phyloP scores from a whole-genome alignment of 352 stramenopile genomes.

The Phytopythium oedochilum region DNA sequence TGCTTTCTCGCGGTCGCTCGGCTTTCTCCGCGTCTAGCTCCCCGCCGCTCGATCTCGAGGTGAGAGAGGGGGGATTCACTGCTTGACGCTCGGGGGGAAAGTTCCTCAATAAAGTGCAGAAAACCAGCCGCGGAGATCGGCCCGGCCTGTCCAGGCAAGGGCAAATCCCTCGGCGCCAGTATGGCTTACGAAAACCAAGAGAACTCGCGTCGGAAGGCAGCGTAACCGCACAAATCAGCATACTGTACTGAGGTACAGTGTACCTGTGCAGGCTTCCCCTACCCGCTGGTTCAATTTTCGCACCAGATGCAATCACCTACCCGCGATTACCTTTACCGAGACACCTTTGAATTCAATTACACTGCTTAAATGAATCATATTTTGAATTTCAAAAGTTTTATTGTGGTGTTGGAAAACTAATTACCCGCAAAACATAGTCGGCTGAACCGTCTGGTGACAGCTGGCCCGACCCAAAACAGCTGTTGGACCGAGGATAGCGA shows the following conservation, averaged over 20 bases:
- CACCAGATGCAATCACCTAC: slow-evolving; percentile 4
- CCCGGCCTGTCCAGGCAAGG: not conserved
- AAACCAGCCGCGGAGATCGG: not conserved
- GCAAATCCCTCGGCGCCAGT: not conserved
- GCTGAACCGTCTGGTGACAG: too few relatives aligned
- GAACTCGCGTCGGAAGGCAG: not conserved
- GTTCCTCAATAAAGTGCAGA: slow-evolving; percentile 18
- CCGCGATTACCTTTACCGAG: not conserved
- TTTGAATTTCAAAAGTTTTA: too few relatives aligned
- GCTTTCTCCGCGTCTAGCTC: not conserved
- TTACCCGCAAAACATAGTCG: not conserved
- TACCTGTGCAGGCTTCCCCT: not conserved
- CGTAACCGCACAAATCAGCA: not conserved
- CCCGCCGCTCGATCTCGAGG: not conserved
- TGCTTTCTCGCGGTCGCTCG: not conserved
- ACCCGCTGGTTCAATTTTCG: not conserved
- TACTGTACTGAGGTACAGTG: not conserved
- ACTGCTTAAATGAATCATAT: too few relatives aligned
- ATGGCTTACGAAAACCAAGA: not conserved
- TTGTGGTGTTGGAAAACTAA: too few relatives aligned
- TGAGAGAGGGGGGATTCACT: slow-evolving; percentile 1
- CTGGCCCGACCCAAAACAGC: too few relatives aligned
- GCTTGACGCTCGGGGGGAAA: slow-evolving; percentile 22
- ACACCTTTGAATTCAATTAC: not conserved
- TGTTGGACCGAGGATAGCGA: too few relatives aligned